Evolutionary conservation across 192 early-diverging fungal species (phyloP).

Genomic region (Coemansia sp.): DNA sequence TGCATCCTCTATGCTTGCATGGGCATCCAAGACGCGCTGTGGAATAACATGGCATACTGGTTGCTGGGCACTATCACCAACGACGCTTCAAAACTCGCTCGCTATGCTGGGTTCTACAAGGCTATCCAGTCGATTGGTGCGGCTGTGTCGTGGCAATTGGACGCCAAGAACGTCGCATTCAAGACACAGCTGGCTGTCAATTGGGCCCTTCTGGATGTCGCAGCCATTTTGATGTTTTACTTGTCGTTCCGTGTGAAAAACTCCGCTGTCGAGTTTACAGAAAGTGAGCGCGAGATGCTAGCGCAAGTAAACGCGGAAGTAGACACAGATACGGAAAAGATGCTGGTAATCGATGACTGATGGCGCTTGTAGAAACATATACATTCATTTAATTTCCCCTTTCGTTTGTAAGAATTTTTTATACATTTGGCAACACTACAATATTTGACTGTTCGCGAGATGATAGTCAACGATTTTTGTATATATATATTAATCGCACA

Average conservation of each 20-base stretch:
- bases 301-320: neutral
- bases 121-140: constrained; percentile 70
- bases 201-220: constrained; percentile 68
- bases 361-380: neutral
- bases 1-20: constrained; percentile 69
- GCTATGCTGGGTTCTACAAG: constrained; percentile 84
- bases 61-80: constrained; percentile 78
- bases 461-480: neutral
- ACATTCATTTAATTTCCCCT: neutral
- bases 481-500: neutral
- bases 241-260: neutral
- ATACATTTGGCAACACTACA: neutral
- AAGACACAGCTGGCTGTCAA: constrained; percentile 65
- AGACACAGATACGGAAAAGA: neutral
- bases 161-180: constrained; percentile 80
- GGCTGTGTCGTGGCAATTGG: constrained; percentile 63
- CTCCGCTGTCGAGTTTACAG: neutral
- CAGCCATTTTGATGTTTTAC: constrained; percentile 1
- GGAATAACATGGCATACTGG: constrained; percentile 76
- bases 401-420: neutral
- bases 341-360: neutral
- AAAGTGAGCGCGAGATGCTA: neutral
- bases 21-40: constrained; percentile 74
- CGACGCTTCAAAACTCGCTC: constrained; percentile 63
- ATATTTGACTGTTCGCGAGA: neutral